Percentiles rank a stretch among this genome's conserved stretches.
Conservation (phyloP, 345 rosid species). For the Citrus reticulata region DNA sequence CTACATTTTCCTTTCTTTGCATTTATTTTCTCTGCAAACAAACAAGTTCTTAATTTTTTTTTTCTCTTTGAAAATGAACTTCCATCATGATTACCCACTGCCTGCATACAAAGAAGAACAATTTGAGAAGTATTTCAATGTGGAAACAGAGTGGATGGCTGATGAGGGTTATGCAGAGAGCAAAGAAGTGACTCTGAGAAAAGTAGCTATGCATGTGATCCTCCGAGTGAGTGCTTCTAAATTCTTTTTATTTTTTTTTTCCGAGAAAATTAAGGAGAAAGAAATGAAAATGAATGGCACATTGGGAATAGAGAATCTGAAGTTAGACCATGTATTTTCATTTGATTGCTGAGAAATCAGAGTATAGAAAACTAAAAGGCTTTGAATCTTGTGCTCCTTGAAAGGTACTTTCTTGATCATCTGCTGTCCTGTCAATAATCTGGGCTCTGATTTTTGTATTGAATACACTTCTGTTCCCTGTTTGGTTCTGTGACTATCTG, state of each 20-base stretch:
- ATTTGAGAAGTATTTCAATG: not conserved
- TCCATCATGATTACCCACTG: not conserved
- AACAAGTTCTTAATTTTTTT: not conserved
- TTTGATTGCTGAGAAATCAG: not conserved
- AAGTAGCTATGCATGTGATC: not conserved
- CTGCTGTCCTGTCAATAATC: not conserved
- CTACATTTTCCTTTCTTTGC: not conserved
- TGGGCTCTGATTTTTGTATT: not conserved
- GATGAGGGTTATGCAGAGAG: not conserved
- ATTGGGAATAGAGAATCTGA: not conserved
- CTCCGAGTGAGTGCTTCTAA: not conserved
- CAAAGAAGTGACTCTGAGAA: not conserved
- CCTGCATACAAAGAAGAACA: not conserved
- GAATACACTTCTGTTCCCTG: not conserved
- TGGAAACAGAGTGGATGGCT: conserved; percentile 3
- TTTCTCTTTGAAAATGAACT: not conserved
- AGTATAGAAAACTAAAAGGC: not conserved
- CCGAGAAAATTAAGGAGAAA: not conserved
- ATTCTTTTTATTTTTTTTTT: not conserved
- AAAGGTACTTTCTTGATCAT: not conserved
- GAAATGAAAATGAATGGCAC: not conserved
- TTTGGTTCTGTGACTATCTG: no score
- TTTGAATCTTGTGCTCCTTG: not conserved
- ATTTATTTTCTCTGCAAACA: not conserved
- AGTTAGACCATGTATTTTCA: not conserved